phyloP scores from a whole-genome alignment of 2,329 filamentous ascomycete species.

The Penicillium occitanis region DNA sequence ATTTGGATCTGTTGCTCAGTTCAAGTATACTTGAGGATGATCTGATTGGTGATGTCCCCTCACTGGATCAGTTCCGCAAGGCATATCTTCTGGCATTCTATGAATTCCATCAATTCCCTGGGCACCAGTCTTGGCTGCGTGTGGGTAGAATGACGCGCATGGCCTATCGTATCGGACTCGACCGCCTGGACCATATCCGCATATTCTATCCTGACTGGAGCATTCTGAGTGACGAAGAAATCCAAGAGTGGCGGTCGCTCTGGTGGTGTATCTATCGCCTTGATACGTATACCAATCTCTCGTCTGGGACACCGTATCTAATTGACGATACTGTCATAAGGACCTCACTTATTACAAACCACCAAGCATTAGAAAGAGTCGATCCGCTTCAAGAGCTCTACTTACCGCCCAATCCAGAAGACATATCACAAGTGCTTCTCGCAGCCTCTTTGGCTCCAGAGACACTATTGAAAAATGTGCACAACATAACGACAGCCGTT shows the following conservation, averaged over 20 bases:
- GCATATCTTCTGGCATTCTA: slow-evolving; percentile 40
- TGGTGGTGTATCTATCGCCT: slow-evolving; percentile 42
- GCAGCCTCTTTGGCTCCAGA: not conserved
- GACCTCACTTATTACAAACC: not conserved
- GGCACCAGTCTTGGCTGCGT: slow-evolving; percentile 34
- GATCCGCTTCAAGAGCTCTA: not conserved
- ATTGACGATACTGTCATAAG: not conserved
- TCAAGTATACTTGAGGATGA: not conserved
- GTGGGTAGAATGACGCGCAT: slow-evolving; percentile 36
- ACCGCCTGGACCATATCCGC: slow-evolving; percentile 36
- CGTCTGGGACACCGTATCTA: not conserved
- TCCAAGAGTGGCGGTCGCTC: slow-evolving; percentile 38
- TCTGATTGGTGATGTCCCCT: not conserved
- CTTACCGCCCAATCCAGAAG: not conserved
- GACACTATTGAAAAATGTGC: not conserved
- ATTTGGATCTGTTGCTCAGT: not conserved
- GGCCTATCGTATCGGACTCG: slow-evolving; percentile 36
- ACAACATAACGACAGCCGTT: not conserved
- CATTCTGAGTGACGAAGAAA: slow-evolving; percentile 30
- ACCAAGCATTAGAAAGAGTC: not conserved
- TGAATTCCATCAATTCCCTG: slow-evolving; percentile 40
- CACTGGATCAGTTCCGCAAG: slow-evolving; percentile 33
- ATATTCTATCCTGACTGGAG: slow-evolving; percentile 29
- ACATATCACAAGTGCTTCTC: not conserved
- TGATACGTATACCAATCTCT: slow-evolving; percentile 38